Conservation (phyloP, 306 rosid genomes). For the Pueraria montana region DNA sequence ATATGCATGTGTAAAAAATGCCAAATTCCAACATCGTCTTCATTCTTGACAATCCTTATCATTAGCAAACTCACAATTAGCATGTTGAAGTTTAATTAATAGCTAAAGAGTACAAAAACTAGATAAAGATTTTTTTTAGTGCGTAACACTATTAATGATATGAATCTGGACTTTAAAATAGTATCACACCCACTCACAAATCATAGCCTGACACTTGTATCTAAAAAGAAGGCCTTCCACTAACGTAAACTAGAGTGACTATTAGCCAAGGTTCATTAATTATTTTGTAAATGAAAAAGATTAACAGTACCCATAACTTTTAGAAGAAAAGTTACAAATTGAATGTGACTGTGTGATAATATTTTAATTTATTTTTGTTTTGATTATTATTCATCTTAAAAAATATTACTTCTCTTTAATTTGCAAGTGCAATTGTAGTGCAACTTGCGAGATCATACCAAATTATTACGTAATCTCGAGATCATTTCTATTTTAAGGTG, state of each 20-base stretch:
- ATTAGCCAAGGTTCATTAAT: not conserved
- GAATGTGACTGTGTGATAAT: not conserved
- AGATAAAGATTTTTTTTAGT: not conserved
- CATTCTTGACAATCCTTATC: not conserved
- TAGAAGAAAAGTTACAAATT: not conserved
- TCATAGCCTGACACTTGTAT: conserved; percentile 44
- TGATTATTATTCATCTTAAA: not conserved
- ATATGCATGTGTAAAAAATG: not conserved
- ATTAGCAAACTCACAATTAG: not conserved
- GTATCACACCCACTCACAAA: conserved; percentile 12
- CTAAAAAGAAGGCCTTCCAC: conserved; percentile 40
- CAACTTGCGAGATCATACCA: not conserved
- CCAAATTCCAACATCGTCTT: not conserved
- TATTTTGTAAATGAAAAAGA: not conserved
- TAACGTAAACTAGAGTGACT: conserved; percentile 21
- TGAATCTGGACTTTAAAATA: conserved; percentile 22
- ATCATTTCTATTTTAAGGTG: not conserved
- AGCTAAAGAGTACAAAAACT: not conserved
- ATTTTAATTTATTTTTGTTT: not conserved
- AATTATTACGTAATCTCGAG: not conserved
- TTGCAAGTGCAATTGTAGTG: not conserved
- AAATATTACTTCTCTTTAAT: not conserved
- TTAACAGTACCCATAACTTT: not conserved
- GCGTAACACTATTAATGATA: not conserved
- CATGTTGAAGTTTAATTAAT: conserved; percentile 40